Evolutionary conservation across 176 grass and related monocot genomes (phyloP).

Genomic region (Luzula sylvatica): DNA sequence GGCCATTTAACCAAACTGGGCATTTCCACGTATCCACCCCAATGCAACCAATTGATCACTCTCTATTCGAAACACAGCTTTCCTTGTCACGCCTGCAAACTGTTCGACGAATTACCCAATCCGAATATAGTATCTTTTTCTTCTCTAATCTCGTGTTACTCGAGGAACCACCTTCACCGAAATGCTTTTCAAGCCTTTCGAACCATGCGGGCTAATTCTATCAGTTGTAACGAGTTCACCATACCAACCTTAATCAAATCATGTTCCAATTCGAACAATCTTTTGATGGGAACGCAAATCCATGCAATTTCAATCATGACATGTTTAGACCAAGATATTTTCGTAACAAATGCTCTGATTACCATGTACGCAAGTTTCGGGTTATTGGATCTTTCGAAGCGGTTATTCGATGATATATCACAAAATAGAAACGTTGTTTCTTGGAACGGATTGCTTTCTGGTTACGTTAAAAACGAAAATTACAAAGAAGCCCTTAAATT

Average conservation of each 20-base stretch:
- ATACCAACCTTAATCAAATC: slow-evolving; percentile 67
- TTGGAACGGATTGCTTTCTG: slow-evolving; percentile 64
- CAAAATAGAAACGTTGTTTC: slow-evolving; percentile 38
- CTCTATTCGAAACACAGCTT: slow-evolving; percentile 47
- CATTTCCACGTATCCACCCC: slow-evolving; percentile 14
- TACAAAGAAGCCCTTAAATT: slow-evolving; percentile 38
- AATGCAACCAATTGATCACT: slow-evolving; percentile 46
- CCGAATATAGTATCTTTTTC: slow-evolving; percentile 61
- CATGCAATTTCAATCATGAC: slow-evolving; percentile 41
- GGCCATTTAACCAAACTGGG: slow-evolving; percentile 48
- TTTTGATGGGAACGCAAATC: slow-evolving; percentile 43
- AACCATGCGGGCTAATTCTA: slow-evolving; percentile 35
- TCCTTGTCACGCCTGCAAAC: slow-evolving; percentile 31
- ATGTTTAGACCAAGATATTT: slow-evolving; percentile 37
- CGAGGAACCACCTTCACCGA: slow-evolving; percentile 40
- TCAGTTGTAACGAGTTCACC: slow-evolving; percentile 63
- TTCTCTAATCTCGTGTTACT: slow-evolving; percentile 67
- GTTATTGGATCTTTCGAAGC: slow-evolving; percentile 34
- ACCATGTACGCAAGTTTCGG: slow-evolving; percentile 61
- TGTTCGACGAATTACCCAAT: slow-evolving; percentile 73
- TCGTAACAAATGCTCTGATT: slow-evolving; percentile 61
- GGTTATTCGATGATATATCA: slow-evolving; percentile 39
- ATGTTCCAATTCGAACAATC: slow-evolving; percentile 18
- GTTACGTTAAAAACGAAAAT: slow-evolving; percentile 55
- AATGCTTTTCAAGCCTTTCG: slow-evolving; percentile 36